These are phyloP conservation scores for Aspergillus fumigatiaffinis DNA, from an alignment of 2,329 filamentous ascomycete species.

Conservation along the genomic window DNA sequence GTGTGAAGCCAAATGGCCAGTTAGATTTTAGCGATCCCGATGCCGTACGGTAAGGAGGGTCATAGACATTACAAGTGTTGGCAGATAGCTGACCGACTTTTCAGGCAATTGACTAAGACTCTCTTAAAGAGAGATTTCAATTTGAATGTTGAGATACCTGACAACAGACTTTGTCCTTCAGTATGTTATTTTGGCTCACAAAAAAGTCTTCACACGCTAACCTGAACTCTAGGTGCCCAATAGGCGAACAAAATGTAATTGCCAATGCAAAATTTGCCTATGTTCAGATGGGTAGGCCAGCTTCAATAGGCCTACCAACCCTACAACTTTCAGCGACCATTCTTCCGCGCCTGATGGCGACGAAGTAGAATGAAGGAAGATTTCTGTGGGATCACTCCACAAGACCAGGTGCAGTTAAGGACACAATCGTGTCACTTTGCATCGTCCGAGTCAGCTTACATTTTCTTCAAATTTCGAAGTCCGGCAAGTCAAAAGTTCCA, in stretches of 20 bases:
- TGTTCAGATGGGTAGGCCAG: no score
- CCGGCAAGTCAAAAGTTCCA: no score
- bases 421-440: no score
- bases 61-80: not conserved
- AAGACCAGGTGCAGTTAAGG: no score
- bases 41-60: conserved; percentile 61
- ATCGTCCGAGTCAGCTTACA: no score
- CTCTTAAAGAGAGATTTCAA: conserved; percentile 75
- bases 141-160: conserved; percentile 65
- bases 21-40: conserved; percentile 78
- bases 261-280: no score
- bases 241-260: conserved; percentile 27
- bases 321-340: no score
- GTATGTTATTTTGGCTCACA: conserved; percentile 43
- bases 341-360: no score
- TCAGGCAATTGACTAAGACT: conserved; percentile 67
- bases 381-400: no score
- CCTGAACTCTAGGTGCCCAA: conserved; percentile 40
- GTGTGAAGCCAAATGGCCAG: conserved; percentile 53
- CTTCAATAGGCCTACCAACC: no score
- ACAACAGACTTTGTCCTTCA: conserved; percentile 80
- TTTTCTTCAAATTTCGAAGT: no score
- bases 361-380: no score
- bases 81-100: conserved; percentile 8
- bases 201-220: conserved; percentile 3